These are phyloP conservation scores for Ganoderma sinense DNA, from an alignment of 1,284 basidiomycete genomes.

Conservation along the genomic window DNA sequence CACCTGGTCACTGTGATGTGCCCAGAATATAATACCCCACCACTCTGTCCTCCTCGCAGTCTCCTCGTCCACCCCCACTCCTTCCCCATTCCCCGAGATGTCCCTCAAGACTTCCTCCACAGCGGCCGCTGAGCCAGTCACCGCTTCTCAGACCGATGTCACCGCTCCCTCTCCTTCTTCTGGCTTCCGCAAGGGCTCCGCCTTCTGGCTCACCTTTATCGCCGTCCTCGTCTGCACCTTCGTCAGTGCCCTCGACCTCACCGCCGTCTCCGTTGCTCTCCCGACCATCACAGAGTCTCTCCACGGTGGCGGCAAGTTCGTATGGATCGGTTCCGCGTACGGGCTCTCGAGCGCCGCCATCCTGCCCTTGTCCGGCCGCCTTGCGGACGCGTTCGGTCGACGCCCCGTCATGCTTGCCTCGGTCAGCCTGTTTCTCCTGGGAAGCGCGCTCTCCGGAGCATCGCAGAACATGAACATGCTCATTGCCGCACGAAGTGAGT, in stretches of 20 bases:
- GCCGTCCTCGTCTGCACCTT: constrained; percentile 32
- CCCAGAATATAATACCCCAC: not conserved
- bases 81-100: not conserved
- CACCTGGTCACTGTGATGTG: not conserved
- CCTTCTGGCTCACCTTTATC: constrained; percentile 32
- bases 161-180: not conserved
- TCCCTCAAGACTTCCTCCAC: not conserved
- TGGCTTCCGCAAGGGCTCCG: constrained; percentile 19
- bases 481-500: constrained; percentile 27
- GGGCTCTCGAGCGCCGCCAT: constrained; percentile 39
- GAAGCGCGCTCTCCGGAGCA: constrained; percentile 43
- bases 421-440: constrained; percentile 44
- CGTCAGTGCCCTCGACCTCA: constrained; percentile 38
- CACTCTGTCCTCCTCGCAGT: not conserved
- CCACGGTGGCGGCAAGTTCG: constrained; percentile 8
- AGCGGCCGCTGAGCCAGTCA: not conserved
- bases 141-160: not conserved
- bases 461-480: constrained; percentile 45
- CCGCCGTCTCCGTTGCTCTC: constrained; percentile 21
- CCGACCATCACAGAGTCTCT: constrained; percentile 22
- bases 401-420: constrained; percentile 40
- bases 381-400: constrained; percentile 45
- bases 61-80: not conserved
- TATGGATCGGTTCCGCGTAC: constrained; percentile 9
- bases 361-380: constrained; percentile 39